phyloP scores from a whole-genome alignment of 192 early-diverging fungal genomes.

The Backusella sp. region DNA sequence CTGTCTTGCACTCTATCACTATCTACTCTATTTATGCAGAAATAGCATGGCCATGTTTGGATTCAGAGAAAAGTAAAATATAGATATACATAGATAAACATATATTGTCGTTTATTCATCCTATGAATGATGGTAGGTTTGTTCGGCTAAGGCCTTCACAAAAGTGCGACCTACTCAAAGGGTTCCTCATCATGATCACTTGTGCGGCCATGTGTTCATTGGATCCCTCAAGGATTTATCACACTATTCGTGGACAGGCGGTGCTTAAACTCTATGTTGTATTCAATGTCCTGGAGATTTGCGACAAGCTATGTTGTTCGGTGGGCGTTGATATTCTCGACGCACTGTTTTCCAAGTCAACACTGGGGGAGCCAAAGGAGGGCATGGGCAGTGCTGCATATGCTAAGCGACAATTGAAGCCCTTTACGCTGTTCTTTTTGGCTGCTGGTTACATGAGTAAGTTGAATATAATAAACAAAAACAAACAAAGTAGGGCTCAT shows the following conservation, averaged over 20 bases:
- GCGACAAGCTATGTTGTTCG: constrained; percentile 89
- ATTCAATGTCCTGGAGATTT: constrained; percentile 94
- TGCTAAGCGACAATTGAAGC: constrained; percentile 43
- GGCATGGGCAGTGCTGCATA: constrained; percentile 23
- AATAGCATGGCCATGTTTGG: constrained; percentile 36
- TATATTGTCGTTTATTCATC: neutral
- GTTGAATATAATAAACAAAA: no score
- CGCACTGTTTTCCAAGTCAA: constrained; percentile 85
- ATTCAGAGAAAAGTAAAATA: constrained; percentile 32
- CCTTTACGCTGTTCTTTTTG: constrained; percentile 65
- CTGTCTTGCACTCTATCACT: constrained; percentile 57
- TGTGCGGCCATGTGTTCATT: constrained; percentile 76
- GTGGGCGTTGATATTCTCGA: constrained; percentile 95
- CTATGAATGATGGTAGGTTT: constrained; percentile 3
- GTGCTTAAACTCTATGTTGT: constrained; percentile 98
- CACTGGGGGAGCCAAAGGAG: constrained; percentile 42
- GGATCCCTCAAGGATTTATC: constrained; percentile 90
- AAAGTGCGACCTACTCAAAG: constrained; percentile 90
- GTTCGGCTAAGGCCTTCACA: constrained; percentile 74
- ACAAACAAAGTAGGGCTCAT: neutral
- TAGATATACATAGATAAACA: neutral
- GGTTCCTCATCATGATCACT: constrained; percentile 71
- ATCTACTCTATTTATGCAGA: constrained; percentile 38
- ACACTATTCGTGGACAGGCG: constrained; percentile 93
- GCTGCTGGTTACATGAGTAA: constrained; percentile 82